Evolutionary conservation across 2,329 filamentous ascomycete genomes (phyloP), one percentile per base, ranked within the genome.

Genomic region (Penicillium rolfsii): DNA sequence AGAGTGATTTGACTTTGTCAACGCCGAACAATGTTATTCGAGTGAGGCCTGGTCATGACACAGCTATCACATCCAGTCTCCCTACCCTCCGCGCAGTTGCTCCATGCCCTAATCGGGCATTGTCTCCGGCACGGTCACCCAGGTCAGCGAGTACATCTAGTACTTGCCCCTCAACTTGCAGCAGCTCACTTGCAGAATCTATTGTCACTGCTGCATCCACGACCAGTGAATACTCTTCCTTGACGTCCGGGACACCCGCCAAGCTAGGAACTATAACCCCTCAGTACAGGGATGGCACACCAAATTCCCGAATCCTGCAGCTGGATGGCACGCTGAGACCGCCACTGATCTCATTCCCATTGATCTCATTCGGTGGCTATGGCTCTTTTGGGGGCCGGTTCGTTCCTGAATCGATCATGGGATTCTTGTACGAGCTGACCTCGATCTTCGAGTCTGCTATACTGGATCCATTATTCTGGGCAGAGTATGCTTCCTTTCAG

Each of bases 361-460:
- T 55, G 36, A 59, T 70, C 28, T 64, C 61, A 58, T 70, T 64
- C 16, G 56, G 63, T 55, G 67, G 65, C 30, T 71, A 70, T 56
- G 70, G 70, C 35, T 43, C 59, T 14, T 72, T 66, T 36, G 70
- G 70, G 43, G 70, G 70, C 59, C 66, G 64, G 58, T 72, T 71
- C 40, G 69, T 65, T 28, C 66, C 70, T 46, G 70, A 72, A 67
- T 67, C 70, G 1, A 67, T 71, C 38, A 70, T 72, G 60, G 64
- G 63, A 19, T 67, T 70, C 55, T 61, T 72, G 6, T 59, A 64
- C 50, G 65, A 68, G 55, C 66, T 72, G 58, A 67, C 66, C 45
- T 64, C 63, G 43, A 62, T 65, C 46, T 72, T 72, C 46, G 66
- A 71, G 58, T 46, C 60, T 41, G 65, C 61, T 14, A 40, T 71